Percentiles rank a stretch among this genome's conserved stretches.
Evolutionary conservation across 495 filamentous ascomycete species (phyloP).

Genomic region (Penicillium silybi): DNA sequence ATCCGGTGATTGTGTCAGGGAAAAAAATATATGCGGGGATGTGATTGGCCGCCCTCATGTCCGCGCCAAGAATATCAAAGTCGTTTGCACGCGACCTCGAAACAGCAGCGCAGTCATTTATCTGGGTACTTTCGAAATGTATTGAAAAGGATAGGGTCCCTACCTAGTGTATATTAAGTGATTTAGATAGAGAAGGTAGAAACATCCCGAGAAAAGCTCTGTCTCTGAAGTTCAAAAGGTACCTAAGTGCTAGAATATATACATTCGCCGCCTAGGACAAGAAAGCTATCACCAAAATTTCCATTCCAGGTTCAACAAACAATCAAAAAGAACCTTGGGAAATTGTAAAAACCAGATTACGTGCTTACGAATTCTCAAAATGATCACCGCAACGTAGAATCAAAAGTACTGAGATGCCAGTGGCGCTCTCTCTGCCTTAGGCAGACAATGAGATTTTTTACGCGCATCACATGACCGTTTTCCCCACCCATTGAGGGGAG

Average conservation of each 20-base stretch:
- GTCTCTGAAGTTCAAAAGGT: too few species aligned
- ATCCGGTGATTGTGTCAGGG: conserved; percentile 20
- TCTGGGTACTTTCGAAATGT: too few species aligned
- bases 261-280: not conserved
- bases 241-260: too few species aligned
- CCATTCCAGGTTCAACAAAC: not conserved
- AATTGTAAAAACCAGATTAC: not conserved
- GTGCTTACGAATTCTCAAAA: not conserved
- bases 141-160: not conserved
- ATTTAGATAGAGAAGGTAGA: not conserved
- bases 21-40: conserved; percentile 31
- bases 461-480: conserved; percentile 31
- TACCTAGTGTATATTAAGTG: not conserved
- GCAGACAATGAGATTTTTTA: conserved; percentile 20
- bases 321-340: not conserved
- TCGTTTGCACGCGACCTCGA: not conserved
- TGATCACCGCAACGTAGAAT: not conserved
- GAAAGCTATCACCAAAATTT: not conserved
- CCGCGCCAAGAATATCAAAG: conserved; percentile 10
- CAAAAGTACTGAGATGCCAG: not conserved
- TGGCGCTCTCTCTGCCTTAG: conserved; percentile 20
- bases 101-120: not conserved
- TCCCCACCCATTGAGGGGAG: conserved; percentile 33
- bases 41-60: conserved; percentile 27
- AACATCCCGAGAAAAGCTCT: not conserved